These are phyloP conservation scores for Chloropicon primus DNA, from an alignment of 139 green algal genomes.

Conservation along the genomic window DNA sequence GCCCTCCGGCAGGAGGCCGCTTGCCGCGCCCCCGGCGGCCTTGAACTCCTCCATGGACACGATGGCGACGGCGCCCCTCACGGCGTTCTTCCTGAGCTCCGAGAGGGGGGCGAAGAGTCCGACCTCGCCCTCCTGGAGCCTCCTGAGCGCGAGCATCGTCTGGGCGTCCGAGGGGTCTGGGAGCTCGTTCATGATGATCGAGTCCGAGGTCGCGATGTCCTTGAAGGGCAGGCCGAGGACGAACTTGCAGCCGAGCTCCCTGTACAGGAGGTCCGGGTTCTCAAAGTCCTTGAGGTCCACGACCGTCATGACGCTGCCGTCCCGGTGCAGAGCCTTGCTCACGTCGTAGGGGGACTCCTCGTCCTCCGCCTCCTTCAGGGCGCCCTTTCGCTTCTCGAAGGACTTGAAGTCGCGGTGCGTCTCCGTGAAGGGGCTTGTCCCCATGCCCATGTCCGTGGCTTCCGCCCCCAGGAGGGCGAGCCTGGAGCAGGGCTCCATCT, in stretches of 20 bases:
- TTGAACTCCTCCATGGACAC: conserved; percentile 38
- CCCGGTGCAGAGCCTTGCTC: conserved; percentile 71
- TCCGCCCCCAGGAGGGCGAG: conserved; percentile 62
- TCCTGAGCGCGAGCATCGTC: conserved; percentile 45
- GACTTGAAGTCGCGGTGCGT: conserved; percentile 68
- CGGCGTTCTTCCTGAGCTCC: conserved; percentile 48
- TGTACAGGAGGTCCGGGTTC: conserved; percentile 54
- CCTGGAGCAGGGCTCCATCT: conserved; percentile 85
- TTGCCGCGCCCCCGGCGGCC: not conserved
- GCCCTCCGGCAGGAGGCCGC: conserved; percentile 40
- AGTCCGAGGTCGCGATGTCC: conserved; percentile 88
- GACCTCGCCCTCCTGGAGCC: conserved; percentile 63
- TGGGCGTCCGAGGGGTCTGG: conserved; percentile 32
- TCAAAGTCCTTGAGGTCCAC: conserved; percentile 43
- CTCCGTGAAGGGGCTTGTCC: conserved; percentile 65
- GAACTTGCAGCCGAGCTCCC: conserved; percentile 80
- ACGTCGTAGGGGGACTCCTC: conserved; percentile 64
- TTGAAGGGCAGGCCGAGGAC: conserved; percentile 98
- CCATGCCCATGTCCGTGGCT: conserved; percentile 18
- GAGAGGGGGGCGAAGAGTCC: conserved; percentile 56
- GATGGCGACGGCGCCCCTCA: conserved; percentile 68
- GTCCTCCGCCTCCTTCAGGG: conserved; percentile 60
- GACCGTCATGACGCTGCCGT: conserved; percentile 53
- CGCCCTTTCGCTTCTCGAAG: conserved; percentile 62
- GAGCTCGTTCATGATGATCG: conserved; percentile 62